Percentiles rank a stretch among this genome's conserved stretches.
phyloP scores from a whole-genome alignment of 305 asterid species.

The Fraxinus sp. region DNA sequence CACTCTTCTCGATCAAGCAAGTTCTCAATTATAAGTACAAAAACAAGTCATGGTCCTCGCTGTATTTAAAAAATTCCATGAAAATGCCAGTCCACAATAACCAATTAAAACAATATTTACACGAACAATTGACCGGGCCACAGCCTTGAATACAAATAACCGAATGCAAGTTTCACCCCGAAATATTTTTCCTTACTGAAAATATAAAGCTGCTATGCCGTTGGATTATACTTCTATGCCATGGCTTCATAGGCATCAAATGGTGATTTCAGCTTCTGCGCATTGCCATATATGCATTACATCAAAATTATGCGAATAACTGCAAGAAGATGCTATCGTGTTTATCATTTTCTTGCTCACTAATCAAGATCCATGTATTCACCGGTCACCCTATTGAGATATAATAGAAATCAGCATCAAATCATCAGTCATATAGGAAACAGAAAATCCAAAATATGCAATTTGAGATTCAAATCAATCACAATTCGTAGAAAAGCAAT shows the following conservation, averaged over 20 bases:
- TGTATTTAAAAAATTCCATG: not conserved
- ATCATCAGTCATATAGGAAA: not conserved
- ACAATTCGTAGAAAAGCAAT: not conserved
- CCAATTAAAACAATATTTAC: not conserved
- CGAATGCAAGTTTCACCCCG: not conserved
- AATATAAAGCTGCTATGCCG: not conserved
- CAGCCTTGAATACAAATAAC: not conserved
- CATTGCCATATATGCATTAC: not conserved
- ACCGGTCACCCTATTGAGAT: slow-evolving; percentile 64
- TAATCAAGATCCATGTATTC: slow-evolving; percentile 62
- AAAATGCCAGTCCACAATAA: not conserved
- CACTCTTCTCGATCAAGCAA: not conserved
- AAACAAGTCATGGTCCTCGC: not conserved
- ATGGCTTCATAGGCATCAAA: not conserved
- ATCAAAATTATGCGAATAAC: not conserved
- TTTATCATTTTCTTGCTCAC: slow-evolving; percentile 2
- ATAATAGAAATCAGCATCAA: not conserved
- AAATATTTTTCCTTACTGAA: not conserved
- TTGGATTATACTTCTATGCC: not conserved
- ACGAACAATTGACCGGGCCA: not conserved
- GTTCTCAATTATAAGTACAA: not conserved
- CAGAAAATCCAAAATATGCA: not conserved
- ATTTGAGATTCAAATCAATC: not conserved
- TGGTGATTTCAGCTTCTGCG: not conserved
- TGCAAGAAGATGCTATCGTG: not conserved